Percentiles rank a stretch among this genome's conserved stretches.
These are phyloP conservation scores for Tetraselmis striata DNA, from an alignment of 139 green algal genomes.

Conservation along the genomic window DNA sequence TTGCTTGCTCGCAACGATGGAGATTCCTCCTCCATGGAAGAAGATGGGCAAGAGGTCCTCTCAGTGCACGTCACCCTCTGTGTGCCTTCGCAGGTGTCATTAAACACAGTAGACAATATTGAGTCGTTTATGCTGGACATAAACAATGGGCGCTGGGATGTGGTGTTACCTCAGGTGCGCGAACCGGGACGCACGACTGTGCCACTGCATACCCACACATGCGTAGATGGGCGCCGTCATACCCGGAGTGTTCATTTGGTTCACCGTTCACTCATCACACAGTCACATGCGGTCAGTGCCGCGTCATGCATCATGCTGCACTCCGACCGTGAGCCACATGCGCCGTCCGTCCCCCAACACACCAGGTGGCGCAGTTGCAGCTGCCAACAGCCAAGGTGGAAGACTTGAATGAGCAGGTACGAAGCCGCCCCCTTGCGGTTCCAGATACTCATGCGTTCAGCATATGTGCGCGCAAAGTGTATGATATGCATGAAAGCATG, in stretches of 20 bases:
- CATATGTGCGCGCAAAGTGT: background rate
- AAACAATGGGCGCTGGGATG: constrained; percentile 82
- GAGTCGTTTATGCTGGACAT: constrained; percentile 88
- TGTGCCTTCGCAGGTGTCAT: too few species aligned
- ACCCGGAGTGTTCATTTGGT: background rate
- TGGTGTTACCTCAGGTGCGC: constrained; percentile 77
- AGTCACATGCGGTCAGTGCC: background rate
- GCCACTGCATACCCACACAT: background rate
- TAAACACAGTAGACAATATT: constrained; percentile 91
- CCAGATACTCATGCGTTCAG: background rate
- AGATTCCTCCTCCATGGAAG: too few species aligned
- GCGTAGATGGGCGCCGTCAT: background rate
- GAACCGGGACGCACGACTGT: too few species aligned
- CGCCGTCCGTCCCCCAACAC: too few species aligned
- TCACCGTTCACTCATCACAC: background rate
- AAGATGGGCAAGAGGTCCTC: too few species aligned
- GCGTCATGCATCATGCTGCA: too few species aligned
- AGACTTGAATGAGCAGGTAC: constrained; percentile 89
- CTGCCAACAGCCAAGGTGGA: constrained; percentile 82
- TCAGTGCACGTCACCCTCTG: too few species aligned
- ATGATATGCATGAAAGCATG: background rate
- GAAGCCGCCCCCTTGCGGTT: background rate
- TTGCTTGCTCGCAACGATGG: too few species aligned
- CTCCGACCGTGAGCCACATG: too few species aligned
- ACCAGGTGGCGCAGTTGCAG: constrained; percentile 61